Conservation (phyloP, 1,139 yeast genomes). For the Suhomyces bokatorum region DNA sequence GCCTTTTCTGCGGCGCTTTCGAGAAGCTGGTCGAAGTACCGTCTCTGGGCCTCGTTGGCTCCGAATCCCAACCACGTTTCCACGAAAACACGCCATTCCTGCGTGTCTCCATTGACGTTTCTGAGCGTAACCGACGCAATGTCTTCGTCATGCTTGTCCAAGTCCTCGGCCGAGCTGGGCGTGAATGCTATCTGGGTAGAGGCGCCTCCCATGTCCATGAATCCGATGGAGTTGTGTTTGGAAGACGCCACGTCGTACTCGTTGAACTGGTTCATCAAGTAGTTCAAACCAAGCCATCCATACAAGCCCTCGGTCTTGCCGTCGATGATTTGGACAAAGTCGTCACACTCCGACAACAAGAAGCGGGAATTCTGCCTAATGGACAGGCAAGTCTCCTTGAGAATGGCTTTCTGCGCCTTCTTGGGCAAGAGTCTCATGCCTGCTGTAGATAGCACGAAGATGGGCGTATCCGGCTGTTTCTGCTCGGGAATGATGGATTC, state of each 20-base stretch:
- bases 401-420: conserved; percentile 45
- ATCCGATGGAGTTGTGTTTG: conserved; percentile 62
- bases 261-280: conserved; percentile 57
- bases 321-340: conserved; percentile 70
- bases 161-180: conserved; percentile 55
- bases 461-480: conserved; percentile 59
- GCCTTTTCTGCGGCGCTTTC: conserved; percentile 23
- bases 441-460: conserved; percentile 76
- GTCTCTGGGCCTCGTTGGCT: conserved; percentile 71
- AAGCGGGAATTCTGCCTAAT: conserved; percentile 53
- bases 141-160: conserved; percentile 61
- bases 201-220: conserved; percentile 93
- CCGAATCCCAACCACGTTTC: conserved; percentile 87
- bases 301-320: conserved; percentile 80
- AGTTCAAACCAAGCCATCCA: conserved; percentile 79
- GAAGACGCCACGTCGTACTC: conserved; percentile 36
- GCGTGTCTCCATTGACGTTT: conserved; percentile 59
- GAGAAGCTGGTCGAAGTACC: conserved; percentile 58
- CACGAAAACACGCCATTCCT: conserved; percentile 71
- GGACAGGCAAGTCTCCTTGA: conserved; percentile 52
- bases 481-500: conserved; percentile 56
- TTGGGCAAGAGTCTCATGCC: conserved; percentile 71
- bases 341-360: conserved; percentile 50
- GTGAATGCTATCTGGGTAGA: conserved; percentile 81
- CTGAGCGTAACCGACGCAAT: conserved; percentile 57